Evolutionary conservation across 1,139 yeast genomes (phyloP).

Genomic region (Geotrichum aggregatum): DNA sequence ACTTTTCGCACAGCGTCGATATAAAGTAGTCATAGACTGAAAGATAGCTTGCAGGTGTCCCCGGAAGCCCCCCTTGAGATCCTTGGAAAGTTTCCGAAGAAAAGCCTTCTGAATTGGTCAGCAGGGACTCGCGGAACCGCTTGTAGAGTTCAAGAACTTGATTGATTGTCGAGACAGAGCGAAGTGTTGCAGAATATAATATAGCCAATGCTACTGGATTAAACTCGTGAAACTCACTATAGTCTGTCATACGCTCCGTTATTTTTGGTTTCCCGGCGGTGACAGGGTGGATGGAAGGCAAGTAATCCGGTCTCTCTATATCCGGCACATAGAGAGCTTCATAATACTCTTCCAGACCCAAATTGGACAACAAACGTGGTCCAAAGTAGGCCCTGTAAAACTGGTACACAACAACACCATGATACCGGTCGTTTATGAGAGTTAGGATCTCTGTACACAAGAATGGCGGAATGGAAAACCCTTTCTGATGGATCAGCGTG

Average conservation of each 20-base stretch:
- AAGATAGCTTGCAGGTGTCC: background rate
- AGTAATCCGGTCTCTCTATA: constrained; percentile 12
- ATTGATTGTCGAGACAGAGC: background rate
- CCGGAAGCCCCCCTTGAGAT: background rate
- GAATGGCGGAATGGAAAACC: constrained; percentile 18
- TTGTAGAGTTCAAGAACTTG: constrained; percentile 12
- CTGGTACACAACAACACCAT: constrained; percentile 24
- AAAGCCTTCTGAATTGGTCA: background rate
- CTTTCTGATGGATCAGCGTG: constrained; percentile 21
- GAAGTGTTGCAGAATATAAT: constrained; percentile 12
- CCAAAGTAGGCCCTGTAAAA: constrained; percentile 24
- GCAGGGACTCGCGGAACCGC: constrained; percentile 4
- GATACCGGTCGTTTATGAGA: constrained; percentile 26
- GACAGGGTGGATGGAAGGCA: constrained; percentile 10
- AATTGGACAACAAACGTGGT: constrained; percentile 9
- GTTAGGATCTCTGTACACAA: constrained; percentile 27
- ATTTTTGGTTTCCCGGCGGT: background rate
- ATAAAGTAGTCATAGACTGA: constrained; percentile 16
- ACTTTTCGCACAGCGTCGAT: constrained; percentile 5
- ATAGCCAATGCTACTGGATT: constrained; percentile 18
- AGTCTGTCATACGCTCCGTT: no score
- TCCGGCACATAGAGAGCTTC: constrained; percentile 7
- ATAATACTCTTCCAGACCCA: constrained; percentile 19
- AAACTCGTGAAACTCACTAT: constrained; percentile 2
- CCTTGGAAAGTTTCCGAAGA: background rate